Evolutionary conservation across 345 rosid species (phyloP).

Genomic region (Aurinia saxatilis): DNA sequence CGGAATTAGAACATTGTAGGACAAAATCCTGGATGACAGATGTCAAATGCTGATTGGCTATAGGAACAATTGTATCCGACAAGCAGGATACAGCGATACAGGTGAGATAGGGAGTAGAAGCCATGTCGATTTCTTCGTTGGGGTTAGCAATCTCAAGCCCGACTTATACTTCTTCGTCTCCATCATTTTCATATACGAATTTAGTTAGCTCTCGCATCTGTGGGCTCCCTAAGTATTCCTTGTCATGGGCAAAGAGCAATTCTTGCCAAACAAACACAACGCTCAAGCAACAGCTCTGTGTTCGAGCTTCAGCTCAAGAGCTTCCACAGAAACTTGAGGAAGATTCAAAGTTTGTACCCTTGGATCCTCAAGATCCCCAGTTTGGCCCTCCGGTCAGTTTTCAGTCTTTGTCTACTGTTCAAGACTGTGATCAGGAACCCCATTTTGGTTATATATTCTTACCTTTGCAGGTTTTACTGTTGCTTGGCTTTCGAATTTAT

Average conservation of each 20-base stretch:
- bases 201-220: neutral
- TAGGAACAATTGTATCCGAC: constrained; percentile 3
- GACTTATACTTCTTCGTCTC: neutral
- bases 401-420: neutral
- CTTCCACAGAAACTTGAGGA: constrained; percentile 57
- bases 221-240: constrained; percentile 11
- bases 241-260: constrained; percentile 6
- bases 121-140: constrained; percentile 23
- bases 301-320: constrained; percentile 40
- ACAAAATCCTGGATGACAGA: neutral
- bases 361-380: constrained; percentile 57
- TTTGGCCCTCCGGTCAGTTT: constrained; percentile 91
- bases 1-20: too few relatives aligned
- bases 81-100: neutral
- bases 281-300: constrained; percentile 25
- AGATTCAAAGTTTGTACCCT: constrained; percentile 76
- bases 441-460: neutral
- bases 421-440: constrained; percentile 1
- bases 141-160: constrained; percentile 16
- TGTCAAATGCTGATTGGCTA: constrained; percentile 4
- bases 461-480: constrained; percentile 55
- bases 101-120: constrained; percentile 10
- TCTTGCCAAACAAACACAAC: constrained; percentile 4
- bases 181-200: neutral
- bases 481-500: constrained; percentile 58